Percentiles rank a stretch among this genome's conserved stretches.
Conservation (phyloP, 257 asterid genomes). For the Ajuga chamaepitys region DNA sequence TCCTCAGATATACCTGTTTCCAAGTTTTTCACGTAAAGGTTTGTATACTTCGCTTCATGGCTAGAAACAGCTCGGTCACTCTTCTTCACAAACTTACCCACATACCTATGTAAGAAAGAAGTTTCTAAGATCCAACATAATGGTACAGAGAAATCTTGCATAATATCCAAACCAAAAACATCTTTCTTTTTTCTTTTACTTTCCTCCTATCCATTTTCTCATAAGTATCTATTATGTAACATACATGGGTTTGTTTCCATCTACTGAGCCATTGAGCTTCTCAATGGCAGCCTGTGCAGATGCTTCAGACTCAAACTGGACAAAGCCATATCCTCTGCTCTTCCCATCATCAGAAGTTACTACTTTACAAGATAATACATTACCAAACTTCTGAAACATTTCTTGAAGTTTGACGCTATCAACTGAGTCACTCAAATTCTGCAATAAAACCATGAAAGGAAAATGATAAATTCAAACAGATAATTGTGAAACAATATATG, state of each 20-base stretch:
- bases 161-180: constrained; percentile 1
- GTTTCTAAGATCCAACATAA: not conserved
- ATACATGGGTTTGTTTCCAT: constrained; percentile 44
- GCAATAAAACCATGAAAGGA: constrained; percentile 1
- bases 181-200: too few relatives aligned
- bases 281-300: constrained; percentile 51
- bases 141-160: not conserved
- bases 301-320: constrained; percentile 45
- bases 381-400: constrained; percentile 48
- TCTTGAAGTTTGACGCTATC: constrained; percentile 43
- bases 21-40: constrained; percentile 58
- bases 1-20: constrained; percentile 51
- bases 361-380: constrained; percentile 43
- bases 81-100: constrained; percentile 50
- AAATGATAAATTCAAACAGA: not conserved
- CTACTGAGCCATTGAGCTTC: constrained; percentile 33
- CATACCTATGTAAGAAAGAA: constrained; percentile 35
- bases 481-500: not conserved
- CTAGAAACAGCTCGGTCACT: constrained; percentile 28
- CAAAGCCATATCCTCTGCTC: constrained; percentile 63
- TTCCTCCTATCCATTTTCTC: too few relatives aligned
- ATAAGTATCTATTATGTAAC: too few relatives aligned
- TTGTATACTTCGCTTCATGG: constrained; percentile 40
- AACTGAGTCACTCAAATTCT: constrained; percentile 39
- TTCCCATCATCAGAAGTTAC: constrained; percentile 43